A percentile compares a stretch with the other conserved stretches of the same genome.
Evolutionary conservation across 305 asterid species (phyloP).

Genomic region (Fraxinus velutina): DNA sequence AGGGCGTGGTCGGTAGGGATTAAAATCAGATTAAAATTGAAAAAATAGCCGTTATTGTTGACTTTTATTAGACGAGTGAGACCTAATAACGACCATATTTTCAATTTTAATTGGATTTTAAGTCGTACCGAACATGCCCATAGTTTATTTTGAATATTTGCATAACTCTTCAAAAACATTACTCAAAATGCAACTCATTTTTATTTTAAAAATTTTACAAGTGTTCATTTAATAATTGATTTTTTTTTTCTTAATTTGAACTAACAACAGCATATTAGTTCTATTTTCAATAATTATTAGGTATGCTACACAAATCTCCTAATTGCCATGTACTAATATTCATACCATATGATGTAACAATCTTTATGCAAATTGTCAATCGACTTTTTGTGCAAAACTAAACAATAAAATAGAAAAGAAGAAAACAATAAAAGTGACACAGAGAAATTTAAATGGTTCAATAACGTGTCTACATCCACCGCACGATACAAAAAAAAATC

Average conservation of each 20-base stretch:
- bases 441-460: not conserved
- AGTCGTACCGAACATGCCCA: too few relatives aligned
- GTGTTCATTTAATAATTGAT: not conserved
- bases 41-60: too few relatives aligned
- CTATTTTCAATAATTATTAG: not conserved
- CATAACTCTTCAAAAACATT: not conserved
- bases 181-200: not conserved
- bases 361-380: not conserved
- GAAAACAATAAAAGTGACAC: not conserved
- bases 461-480: not conserved
- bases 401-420: not conserved
- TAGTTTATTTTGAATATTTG: not conserved
- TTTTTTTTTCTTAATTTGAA: not conserved
- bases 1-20: not conserved
- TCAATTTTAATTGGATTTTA: too few relatives aligned
- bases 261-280: not conserved
- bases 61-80: too few relatives aligned
- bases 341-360: not conserved
- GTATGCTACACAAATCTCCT: not conserved
- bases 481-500: not conserved
- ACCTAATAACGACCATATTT: too few relatives aligned
- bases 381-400: not conserved
- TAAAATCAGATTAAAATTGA: too few relatives aligned
- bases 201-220: not conserved
- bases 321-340: not conserved